Conservation (phyloP, 2,329 filamentous ascomycete genomes). For the Thyridium curvatum region DNA sequence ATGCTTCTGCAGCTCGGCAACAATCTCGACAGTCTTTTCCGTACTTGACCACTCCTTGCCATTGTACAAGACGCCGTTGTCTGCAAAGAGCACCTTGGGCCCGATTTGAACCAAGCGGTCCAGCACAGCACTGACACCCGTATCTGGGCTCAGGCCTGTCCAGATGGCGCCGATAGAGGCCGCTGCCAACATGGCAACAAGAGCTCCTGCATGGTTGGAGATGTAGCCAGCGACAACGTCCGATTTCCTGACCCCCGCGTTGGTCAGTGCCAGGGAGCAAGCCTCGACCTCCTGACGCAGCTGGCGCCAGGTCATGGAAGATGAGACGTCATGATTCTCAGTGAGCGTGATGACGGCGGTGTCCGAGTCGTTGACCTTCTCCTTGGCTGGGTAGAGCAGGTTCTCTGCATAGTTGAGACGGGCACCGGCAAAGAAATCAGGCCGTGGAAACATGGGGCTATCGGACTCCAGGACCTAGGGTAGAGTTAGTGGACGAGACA, state of each 20-base stretch:
- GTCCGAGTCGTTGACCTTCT: conserved; percentile 47
- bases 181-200: conserved; percentile 82
- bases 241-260: conserved; percentile 51
- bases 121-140: conserved; percentile 82
- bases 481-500: background rate
- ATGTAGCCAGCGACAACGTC: conserved; percentile 69
- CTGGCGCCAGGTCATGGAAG: conserved; percentile 63
- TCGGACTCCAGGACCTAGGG: conserved; percentile 59
- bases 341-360: conserved; percentile 76
- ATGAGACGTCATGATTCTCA: conserved; percentile 51
- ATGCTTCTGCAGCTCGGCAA: conserved; percentile 50
- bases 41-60: conserved; percentile 80
- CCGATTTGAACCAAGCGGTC: conserved; percentile 82
- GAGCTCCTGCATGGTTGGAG: conserved; percentile 80
- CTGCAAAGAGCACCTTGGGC: conserved; percentile 75
- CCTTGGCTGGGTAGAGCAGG: conserved; percentile 68
- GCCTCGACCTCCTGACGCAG: conserved; percentile 70
- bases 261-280: conserved; percentile 62
- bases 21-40: conserved; percentile 73
- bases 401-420: conserved; percentile 94
- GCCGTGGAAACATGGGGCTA: conserved; percentile 76
- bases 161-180: conserved; percentile 81
- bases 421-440: conserved; percentile 74
- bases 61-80: conserved; percentile 87
- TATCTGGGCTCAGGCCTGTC: conserved; percentile 91